These are phyloP conservation scores for Diplotaxis tenuifolia DNA, from an alignment of 345 rosid species.

Conservation along the genomic window DNA sequence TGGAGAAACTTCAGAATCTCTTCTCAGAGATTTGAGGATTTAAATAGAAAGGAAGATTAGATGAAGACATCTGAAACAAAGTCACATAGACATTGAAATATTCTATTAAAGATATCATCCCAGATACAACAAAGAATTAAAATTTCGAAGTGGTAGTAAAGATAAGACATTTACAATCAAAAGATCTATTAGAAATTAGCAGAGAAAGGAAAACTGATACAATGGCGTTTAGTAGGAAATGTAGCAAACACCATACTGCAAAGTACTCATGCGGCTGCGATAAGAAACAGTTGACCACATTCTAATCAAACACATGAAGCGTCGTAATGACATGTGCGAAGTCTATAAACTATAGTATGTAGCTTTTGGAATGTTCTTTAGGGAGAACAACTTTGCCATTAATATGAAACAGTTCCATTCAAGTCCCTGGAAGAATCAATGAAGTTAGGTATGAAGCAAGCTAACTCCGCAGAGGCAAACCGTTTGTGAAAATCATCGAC, in stretches of 20 bases:
- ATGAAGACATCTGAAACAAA: constrained; percentile 13
- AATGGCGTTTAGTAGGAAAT: constrained; percentile 76
- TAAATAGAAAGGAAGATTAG: constrained; percentile 13
- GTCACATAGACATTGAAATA: no score
- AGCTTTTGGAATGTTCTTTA: constrained; percentile 48
- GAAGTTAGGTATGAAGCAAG: constrained; percentile 66
- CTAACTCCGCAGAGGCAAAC: constrained; percentile 60
- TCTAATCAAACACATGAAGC: constrained; percentile 63
- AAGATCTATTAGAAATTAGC: background rate
- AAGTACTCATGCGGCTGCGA: constrained; percentile 60
- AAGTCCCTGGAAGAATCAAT: constrained; percentile 68
- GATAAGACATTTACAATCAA: background rate
- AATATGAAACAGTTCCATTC: constrained; percentile 59
- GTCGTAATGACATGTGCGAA: constrained; percentile 72
- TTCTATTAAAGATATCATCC: background rate
- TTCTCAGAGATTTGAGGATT: constrained; percentile 30
- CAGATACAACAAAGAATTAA: constrained; percentile 4
- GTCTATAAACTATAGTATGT: constrained; percentile 56
- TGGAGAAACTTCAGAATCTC: constrained; percentile 34
- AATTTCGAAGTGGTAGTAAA: background rate
- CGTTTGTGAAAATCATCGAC: constrained; percentile 62
- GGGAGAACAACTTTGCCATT: constrained; percentile 62
- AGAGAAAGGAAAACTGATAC: constrained; percentile 66
- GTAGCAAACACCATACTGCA: constrained; percentile 71
- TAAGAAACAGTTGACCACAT: constrained; percentile 68